These are phyloP conservation scores for Thielaviopsis punctulata DNA, from an alignment of 2,329 filamentous ascomycete genomes.

Conservation along the genomic window DNA sequence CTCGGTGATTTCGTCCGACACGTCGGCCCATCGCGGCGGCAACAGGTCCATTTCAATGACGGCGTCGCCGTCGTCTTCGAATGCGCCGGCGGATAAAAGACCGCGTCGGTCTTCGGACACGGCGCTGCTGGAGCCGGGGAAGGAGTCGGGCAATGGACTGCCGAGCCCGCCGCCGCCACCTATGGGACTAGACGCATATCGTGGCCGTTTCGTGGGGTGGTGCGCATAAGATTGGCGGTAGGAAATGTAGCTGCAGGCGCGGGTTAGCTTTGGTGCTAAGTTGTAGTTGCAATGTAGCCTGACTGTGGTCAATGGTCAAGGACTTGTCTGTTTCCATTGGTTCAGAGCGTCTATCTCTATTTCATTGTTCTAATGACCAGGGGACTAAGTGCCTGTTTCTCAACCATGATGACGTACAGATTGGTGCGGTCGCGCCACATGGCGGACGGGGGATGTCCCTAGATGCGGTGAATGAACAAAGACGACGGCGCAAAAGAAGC, in stretches of 20 bases:
- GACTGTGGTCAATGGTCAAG: neutral
- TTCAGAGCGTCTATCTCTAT: too few relatives aligned
- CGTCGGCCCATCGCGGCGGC: conserved; percentile 86
- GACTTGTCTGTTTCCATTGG: too few relatives aligned
- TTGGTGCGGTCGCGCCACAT: conserved; percentile 99
- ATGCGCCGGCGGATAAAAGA: conserved; percentile 64
- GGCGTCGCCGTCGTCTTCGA: conserved; percentile 75
- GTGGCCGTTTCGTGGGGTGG: conserved; percentile 73
- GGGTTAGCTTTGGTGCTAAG: neutral
- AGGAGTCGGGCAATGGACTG: conserved; percentile 43
- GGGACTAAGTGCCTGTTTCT: neutral
- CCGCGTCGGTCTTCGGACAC: conserved; percentile 45
- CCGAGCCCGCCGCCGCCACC: conserved; percentile 31
- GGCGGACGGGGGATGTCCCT: conserved; percentile 31
- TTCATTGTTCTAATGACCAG: neutral
- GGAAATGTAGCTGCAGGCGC: conserved; percentile 64
- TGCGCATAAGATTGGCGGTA: conserved; percentile 98
- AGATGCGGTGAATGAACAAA: neutral
- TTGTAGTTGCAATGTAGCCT: neutral
- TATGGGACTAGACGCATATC: conserved; percentile 33
- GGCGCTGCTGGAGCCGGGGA: conserved; percentile 30
- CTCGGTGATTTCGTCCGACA: conserved; percentile 85
- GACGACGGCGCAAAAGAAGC: neutral
- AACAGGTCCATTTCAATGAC: conserved; percentile 97
- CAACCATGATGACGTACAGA: conserved; percentile 43